Percentiles rank a stretch among this genome's conserved stretches.
Evolutionary conservation across 148 eudicot species (phyloP).

Genomic region (Silene uniflora): DNA sequence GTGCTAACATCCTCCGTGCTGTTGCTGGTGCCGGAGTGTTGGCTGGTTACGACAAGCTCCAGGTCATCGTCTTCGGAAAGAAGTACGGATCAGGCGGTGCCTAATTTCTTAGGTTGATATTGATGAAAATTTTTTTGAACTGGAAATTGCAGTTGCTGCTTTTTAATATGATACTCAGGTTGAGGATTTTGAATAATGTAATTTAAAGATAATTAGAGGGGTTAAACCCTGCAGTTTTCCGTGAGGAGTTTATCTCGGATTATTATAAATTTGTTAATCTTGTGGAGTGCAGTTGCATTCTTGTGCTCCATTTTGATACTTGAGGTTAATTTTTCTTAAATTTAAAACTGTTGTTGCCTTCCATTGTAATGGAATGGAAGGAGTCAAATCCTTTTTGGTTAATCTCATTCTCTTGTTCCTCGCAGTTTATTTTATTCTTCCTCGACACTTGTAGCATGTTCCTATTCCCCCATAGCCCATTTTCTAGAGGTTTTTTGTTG

Average conservation of each 20-base stretch:
- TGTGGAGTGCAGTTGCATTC: conserved; percentile 5
- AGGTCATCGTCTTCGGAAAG: conserved; percentile 68
- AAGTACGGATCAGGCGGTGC: conserved; percentile 68
- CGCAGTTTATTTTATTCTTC: too few species aligned
- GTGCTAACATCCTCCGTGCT: conserved; percentile 79
- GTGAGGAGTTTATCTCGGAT: conserved; percentile 26
- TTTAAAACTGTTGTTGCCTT: conserved; percentile 22
- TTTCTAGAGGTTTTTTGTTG: too few species aligned
- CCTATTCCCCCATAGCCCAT: too few species aligned
- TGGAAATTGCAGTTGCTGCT: conserved; percentile 15
- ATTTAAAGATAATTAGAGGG: conserved; percentile 25
- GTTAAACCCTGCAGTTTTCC: conserved; percentile 35
- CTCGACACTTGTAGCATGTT: too few species aligned
- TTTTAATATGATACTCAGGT: conserved; percentile 9
- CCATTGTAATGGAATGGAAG: conserved; percentile 18
- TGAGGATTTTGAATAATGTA: conserved; percentile 25
- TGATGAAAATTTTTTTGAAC: conserved; percentile 37
- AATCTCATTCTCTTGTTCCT: background rate
- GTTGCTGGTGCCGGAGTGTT: conserved; percentile 85
- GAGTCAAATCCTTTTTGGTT: too few species aligned
- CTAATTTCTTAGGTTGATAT: conserved; percentile 35
- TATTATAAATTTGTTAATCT: conserved; percentile 3
- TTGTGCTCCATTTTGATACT: conserved; percentile 17
- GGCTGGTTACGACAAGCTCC: conserved; percentile 80
- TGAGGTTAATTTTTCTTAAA: conserved; percentile 20